A percentile compares a stretch with the other conserved stretches of the same genome.
These are phyloP conservation scores for Gentiana dahurica DNA, from an alignment of 257 asterid species.

Conservation along the genomic window DNA sequence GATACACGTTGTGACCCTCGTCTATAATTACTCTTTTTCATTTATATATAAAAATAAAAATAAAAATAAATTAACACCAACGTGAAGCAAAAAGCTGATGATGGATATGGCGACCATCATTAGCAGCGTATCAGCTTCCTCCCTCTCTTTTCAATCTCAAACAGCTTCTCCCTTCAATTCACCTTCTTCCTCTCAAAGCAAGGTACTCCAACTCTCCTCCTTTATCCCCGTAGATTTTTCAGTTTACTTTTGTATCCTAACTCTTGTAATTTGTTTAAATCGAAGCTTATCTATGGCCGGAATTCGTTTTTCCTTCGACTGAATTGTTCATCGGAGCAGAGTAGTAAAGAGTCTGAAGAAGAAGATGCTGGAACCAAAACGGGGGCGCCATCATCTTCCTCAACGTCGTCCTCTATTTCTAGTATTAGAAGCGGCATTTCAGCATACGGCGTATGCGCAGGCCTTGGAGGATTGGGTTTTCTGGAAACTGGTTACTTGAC, in stretches of 20 bases:
- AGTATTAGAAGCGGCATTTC: slow-evolving; percentile 23
- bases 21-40: too few relatives aligned
- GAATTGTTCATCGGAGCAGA: slow-evolving; percentile 49
- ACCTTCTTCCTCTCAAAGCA: slow-evolving; percentile 19
- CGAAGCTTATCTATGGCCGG: slow-evolving; percentile 31
- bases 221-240: not conserved
- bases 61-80: too few relatives aligned
- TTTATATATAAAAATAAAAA: too few relatives aligned
- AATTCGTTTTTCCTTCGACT: slow-evolving; percentile 34
- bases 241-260: slow-evolving; percentile 1
- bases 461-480: slow-evolving; percentile 75
- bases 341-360: slow-evolving; percentile 11
- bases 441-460: slow-evolving; percentile 56
- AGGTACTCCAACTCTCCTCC: slow-evolving; percentile 22
- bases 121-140: slow-evolving; percentile 29
- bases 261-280: slow-evolving; percentile 9
- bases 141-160: slow-evolving; percentile 20
- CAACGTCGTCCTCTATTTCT: slow-evolving; percentile 19
- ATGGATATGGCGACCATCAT: slow-evolving; percentile 31
- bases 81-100: slow-evolving; percentile 1
- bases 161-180: slow-evolving; percentile 15
- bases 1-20: too few relatives aligned
- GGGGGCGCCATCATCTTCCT: slow-evolving; percentile 10
- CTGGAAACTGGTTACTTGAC: slow-evolving; percentile 85
- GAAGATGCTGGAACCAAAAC: slow-evolving; percentile 34